Base-by-base conservation (phyloP, 2,329 filamentous ascomycete genomes). In the Lecanoromycetidae sp. region DNA sequence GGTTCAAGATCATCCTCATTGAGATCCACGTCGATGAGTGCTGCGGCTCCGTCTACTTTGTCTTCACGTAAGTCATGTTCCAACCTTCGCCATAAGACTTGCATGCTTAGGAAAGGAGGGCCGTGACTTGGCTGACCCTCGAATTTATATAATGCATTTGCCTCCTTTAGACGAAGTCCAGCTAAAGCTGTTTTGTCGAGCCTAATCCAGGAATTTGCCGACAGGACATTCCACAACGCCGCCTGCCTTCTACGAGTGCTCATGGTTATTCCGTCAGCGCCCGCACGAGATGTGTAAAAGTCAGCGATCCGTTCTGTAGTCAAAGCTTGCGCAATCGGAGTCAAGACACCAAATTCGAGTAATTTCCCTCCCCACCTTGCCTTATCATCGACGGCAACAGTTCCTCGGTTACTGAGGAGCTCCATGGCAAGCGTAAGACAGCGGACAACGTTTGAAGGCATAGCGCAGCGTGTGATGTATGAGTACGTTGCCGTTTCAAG, bases 401-500 rank as follows among this genome's bases (percentile, higher is more conserved):
- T 84, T 20, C 86, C 87, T 5, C 88, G 77, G 9, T 91, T 71
- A 30, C 85, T 81, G 2, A 96, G 70, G 1, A 98, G 76, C 62
- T 98, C 93, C 22, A 91, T 71, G 0, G 80, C 78, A 0, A 96
- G 68, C 0, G 82, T 68, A 7, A 94, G 70, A 52, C 81, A 84
- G 9, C 93, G 82, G 13, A 93, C 67, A 0, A 88, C 84, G 44
- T 86, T 83, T 58, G 87, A 90, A 0, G 85, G 78, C 22, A 82
- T 77, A 38, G 76, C 80, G 58, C 86, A 94, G 39, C 90, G 78
- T 13, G 87, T 90, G 42, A 87, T 77, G 62, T 96, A 98, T 0
- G 87, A 94, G 64, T 98, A 96, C 48, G 82, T 82, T 0, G 90
- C 86, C 3, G 85, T 84, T 58, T 96, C 90, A 10, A 98, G 74